Base-by-base conservation (phyloP, 1,284 basidiomycete genomes). In the Wallemia hederae region DNA sequence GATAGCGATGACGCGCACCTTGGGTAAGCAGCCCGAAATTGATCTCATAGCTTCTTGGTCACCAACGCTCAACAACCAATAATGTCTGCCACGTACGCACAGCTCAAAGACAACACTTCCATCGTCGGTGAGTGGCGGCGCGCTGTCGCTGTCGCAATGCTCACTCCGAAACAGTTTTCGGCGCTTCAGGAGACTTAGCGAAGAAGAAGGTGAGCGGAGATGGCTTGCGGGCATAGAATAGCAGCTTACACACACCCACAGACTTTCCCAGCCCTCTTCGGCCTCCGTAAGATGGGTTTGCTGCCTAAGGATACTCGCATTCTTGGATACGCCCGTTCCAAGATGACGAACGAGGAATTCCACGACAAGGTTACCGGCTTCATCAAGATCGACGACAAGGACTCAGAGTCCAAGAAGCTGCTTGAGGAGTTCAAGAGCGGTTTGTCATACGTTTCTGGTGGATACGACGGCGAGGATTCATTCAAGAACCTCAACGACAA, bases 111-210 rank as follows among this genome's bases (percentile, higher is more conserved):
- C 65, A 88, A 91, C 75, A 90, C 87, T 26, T 70, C 85, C 74
- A 80, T 94, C 73, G 74, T 92, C 69, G 85, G 85, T 83, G 63
- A 66, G 78, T 72, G 28, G 66, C 63, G 63, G 63, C 63, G 64
- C 66, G 61, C 62, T 39, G 25, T 64, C 60, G 60, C 62, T 61
- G 34, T 24, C 11, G 33, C 61, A 62, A 64, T 67, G 60, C 59
- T 67, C 62, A 60, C 33, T 58, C 33, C n/a, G 59, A 59, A 29
- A 29, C 67, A 90, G 92, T 98, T 61, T 80, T 94, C 63, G 94
- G 94, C 63, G 92, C 92, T 24, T 94, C 88, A 62, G 92, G 92
- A 60, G 92, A 98, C 76, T 77, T 98, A 59, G 94, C 92, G 63
- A 96, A 96, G 83, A 98, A 98, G 77, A 98, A 98, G 80, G 90